Conservation (phyloP, 129 eudicot species). For the Saussurea involucrata region DNA sequence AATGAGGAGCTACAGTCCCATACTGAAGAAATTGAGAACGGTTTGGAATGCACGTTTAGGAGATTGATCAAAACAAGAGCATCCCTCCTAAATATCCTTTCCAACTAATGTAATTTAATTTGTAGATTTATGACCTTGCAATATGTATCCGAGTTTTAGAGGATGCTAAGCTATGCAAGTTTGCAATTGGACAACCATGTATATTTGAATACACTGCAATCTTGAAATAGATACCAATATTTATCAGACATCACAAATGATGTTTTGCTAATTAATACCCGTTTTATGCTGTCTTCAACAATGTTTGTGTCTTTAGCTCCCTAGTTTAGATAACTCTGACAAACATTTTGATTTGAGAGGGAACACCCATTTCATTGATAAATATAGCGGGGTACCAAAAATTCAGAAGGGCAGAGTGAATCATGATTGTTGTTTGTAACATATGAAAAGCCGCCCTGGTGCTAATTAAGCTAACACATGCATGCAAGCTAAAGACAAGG, state of each 20-base stretch:
- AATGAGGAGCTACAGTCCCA: slow-evolving; percentile 36
- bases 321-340: background rate
- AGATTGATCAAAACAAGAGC: slow-evolving; percentile 32
- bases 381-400: too few species aligned
- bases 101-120: slow-evolving; percentile 5
- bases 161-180: background rate
- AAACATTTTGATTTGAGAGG: background rate
- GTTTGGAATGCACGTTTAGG: slow-evolving; percentile 29
- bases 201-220: background rate
- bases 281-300: background rate
- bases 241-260: background rate
- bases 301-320: background rate
- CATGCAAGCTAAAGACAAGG: too few species aligned
- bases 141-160: background rate
- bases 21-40: slow-evolving; percentile 23
- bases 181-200: background rate
- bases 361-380: background rate
- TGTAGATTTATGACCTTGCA: background rate
- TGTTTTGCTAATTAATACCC: background rate
- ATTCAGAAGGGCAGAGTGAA: too few species aligned
- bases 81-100: slow-evolving; percentile 27
- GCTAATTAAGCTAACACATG: too few species aligned
- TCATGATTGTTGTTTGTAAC: too few species aligned
- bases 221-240: background rate
- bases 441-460: too few species aligned